These are phyloP conservation scores for Hansenula sp. DNA, from an alignment of 1,139 yeast genomes.

Conservation along the genomic window DNA sequence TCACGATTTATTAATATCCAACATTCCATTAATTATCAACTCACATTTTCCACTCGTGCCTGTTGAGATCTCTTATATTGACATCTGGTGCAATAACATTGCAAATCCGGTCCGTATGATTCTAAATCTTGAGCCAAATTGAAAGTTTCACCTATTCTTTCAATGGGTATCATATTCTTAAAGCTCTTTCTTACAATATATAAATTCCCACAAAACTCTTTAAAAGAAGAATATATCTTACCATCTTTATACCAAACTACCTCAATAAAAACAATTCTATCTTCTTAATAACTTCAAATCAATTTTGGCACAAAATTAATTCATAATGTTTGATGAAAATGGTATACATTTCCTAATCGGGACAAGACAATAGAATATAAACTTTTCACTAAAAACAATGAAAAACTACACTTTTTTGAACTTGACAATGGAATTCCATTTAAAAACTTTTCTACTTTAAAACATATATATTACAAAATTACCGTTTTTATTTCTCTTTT, in stretches of 20 bases:
- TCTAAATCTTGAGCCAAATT: slow-evolving; percentile 3
- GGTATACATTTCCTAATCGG: neutral
- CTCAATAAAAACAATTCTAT: too few relatives aligned
- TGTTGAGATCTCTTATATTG: slow-evolving; percentile 8
- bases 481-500: neutral
- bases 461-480: neutral
- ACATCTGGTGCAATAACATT: slow-evolving; percentile 19
- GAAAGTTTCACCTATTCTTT: slow-evolving; percentile 2
- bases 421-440: too few relatives aligned
- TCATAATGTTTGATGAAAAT: neutral
- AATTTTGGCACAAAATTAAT: too few relatives aligned
- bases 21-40: slow-evolving; percentile 3
- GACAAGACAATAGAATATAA: neutral
- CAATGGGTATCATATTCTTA: neutral
- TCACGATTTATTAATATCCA: neutral
- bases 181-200: neutral
- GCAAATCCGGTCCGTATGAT: slow-evolving; percentile 8
- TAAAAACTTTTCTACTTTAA: neutral
- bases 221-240: too few relatives aligned
- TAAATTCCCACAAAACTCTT: too few relatives aligned
- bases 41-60: slow-evolving; percentile 12
- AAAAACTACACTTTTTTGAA: too few relatives aligned
- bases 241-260: too few relatives aligned
- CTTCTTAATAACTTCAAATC: too few relatives aligned
- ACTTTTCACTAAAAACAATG: too few relatives aligned